These are phyloP conservation scores for Leptographium radiaticola DNA, from an alignment of 2,329 filamentous ascomycete genomes.

Conservation along the genomic window DNA sequence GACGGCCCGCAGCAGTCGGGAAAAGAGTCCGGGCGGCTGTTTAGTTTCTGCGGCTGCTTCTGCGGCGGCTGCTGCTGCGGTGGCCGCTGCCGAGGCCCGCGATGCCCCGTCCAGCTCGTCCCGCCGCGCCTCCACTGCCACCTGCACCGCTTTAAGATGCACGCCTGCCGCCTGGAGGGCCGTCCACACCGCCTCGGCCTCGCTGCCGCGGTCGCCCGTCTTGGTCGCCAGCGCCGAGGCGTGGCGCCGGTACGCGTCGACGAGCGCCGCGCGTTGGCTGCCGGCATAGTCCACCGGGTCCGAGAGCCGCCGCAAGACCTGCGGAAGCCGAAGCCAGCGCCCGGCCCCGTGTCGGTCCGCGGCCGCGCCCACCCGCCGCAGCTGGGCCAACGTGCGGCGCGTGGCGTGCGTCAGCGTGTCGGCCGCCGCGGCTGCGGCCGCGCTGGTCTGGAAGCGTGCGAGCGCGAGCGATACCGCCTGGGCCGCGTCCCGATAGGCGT, in stretches of 20 bases:
- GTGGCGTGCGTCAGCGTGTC: conserved; percentile 5
- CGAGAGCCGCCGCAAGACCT: too few relatives aligned
- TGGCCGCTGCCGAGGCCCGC: not conserved
- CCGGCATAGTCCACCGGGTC: too few relatives aligned
- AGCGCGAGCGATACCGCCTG: conserved; percentile 12
- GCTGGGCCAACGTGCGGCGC: conserved; percentile 6
- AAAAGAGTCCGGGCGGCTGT: not conserved
- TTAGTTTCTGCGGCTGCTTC: not conserved
- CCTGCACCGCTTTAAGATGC: conserved; percentile 55
- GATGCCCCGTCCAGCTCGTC: conserved; percentile 30
- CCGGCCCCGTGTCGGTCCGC: too few relatives aligned
- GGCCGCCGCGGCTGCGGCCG: not conserved
- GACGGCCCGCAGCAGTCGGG: not conserved
- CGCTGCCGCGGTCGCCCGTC: conserved; percentile 52
- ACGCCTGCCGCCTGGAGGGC: conserved; percentile 57
- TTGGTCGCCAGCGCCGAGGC: conserved; percentile 56
- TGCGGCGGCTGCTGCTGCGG: not conserved
- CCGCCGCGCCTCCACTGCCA: conserved; percentile 48
- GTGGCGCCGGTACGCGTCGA: conserved; percentile 65
- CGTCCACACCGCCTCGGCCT: conserved; percentile 54
- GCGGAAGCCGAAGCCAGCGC: too few relatives aligned
- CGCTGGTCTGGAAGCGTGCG: conserved; percentile 5
- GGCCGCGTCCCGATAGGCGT: conserved; percentile 60
- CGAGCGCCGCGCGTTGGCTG: conserved; percentile 32
- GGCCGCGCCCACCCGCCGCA: conserved; percentile 1